Conservation (phyloP, 306 rosid species). For the Quercus dentata region DNA sequence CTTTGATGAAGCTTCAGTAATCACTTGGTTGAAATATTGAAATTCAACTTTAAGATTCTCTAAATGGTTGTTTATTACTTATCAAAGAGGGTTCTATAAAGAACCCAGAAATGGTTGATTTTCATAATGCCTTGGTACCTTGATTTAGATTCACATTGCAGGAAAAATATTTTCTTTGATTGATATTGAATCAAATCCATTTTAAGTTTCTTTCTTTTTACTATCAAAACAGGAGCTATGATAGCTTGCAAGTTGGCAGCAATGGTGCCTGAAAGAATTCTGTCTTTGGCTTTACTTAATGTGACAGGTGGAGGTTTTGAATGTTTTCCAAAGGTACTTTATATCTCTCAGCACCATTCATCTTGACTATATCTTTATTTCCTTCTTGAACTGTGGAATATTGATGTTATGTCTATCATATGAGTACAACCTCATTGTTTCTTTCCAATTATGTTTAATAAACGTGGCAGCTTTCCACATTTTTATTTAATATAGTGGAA, state of each 20-base stretch:
- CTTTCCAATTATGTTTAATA: background rate
- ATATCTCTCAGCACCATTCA: background rate
- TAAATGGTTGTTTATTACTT: background rate
- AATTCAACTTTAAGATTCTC: background rate
- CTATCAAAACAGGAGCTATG: slow-evolving; percentile 72
- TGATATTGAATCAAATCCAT: background rate
- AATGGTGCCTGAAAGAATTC: slow-evolving; percentile 72
- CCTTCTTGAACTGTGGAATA: background rate
- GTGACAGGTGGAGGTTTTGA: slow-evolving; percentile 89
- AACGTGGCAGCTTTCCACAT: background rate
- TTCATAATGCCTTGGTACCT: background rate
- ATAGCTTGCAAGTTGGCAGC: slow-evolving; percentile 89
- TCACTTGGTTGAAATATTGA: background rate
- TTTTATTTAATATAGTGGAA: background rate
- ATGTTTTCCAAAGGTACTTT: slow-evolving; percentile 84
- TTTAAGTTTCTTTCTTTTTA: background rate
- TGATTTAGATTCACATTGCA: background rate
- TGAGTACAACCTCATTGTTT: background rate
- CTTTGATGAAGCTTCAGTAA: background rate
- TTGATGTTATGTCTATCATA: background rate
- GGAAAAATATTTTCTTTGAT: background rate
- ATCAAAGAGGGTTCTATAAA: background rate
- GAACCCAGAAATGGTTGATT: background rate
- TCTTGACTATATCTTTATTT: background rate
- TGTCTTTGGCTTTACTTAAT: slow-evolving; percentile 87